Evolutionary conservation across 768 basidiomycete genomes (phyloP).

Genomic region (Auriscalpium microsporum): DNA sequence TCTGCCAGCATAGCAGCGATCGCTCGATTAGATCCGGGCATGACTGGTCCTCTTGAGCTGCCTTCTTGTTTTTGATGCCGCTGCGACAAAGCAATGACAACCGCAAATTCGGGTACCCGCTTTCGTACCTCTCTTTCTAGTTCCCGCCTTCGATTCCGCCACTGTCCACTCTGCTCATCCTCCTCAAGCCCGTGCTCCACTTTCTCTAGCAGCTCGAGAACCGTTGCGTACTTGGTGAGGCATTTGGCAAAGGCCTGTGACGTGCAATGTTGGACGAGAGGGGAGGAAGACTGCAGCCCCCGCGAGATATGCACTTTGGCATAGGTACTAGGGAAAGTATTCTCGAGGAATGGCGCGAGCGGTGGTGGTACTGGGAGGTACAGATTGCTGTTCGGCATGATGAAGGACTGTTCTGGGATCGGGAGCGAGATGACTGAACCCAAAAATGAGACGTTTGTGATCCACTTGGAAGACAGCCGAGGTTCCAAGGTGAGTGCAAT

Average conservation of each 20-base stretch:
- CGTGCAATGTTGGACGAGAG: conserved; percentile 79
- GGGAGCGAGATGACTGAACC: conserved; percentile 72
- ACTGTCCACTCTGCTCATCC: conserved; percentile 56
- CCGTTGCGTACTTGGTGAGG: conserved; percentile 58
- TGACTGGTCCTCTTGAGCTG: background rate
- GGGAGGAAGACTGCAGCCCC: conserved; percentile 63
- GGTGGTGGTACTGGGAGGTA: conserved; percentile 74
- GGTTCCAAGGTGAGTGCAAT: conserved; percentile 73
- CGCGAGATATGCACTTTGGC: conserved; percentile 72
- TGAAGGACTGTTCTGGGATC: conserved; percentile 56
- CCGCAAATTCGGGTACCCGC: conserved; percentile 80
- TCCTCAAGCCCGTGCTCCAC: conserved; percentile 52
- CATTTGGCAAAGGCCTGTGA: conserved; percentile 72
- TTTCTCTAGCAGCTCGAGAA: conserved; percentile 39
- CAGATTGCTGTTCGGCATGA: conserved; percentile 35
- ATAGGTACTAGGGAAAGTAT: conserved; percentile 66
- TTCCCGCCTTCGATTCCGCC: conserved; percentile 58
- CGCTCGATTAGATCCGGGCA: conserved; percentile 21
- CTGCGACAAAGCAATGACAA: conserved; percentile 77
- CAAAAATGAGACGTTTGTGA: conserved; percentile 79
- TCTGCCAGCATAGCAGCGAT: conserved; percentile 65
- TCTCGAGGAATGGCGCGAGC: conserved; percentile 60
- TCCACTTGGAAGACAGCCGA: conserved; percentile 83
- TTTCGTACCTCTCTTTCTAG: conserved; percentile 67
- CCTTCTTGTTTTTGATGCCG: conserved; percentile 20